A percentile compares a stretch with the other conserved stretches of the same genome.
phyloP scores from a whole-genome alignment of 495 filamentous ascomycete species.

The Neurospora tetraspora region DNA sequence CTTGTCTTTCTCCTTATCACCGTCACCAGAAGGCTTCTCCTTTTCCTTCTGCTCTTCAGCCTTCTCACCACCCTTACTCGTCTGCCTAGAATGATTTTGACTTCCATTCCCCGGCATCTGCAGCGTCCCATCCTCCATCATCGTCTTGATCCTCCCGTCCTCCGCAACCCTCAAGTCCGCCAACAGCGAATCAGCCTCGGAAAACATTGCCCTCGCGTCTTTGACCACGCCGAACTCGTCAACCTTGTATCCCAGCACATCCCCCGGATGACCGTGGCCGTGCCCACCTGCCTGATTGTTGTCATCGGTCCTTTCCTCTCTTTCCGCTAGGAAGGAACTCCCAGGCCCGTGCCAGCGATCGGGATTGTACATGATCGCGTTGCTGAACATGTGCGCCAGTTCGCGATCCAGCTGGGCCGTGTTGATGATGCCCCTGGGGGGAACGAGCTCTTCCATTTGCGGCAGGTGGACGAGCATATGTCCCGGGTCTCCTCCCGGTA shows the following conservation, averaged over 20 bases:
- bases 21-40: background rate
- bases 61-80: background rate
- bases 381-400: constrained; percentile 93
- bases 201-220: constrained; percentile 73
- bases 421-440: constrained; percentile 88
- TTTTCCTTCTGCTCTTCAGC: background rate
- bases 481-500: constrained; percentile 34
- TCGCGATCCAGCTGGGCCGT: constrained; percentile 90
- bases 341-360: constrained; percentile 60
- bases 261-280: constrained; percentile 26
- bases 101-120: constrained; percentile 8
- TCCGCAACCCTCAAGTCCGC: constrained; percentile 36
- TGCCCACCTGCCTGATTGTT: constrained; percentile 12
- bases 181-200: constrained; percentile 57
- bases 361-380: constrained; percentile 95
- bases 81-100: background rate
- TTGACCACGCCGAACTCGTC: constrained; percentile 76
- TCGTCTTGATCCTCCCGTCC: constrained; percentile 3
- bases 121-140: constrained; percentile 19
- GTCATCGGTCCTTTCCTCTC: constrained; percentile 14
- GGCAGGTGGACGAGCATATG: constrained; percentile 52
- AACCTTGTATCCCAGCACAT: constrained; percentile 40
- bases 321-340: constrained; percentile 38
- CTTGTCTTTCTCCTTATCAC: constrained; percentile 2
- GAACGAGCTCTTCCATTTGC: constrained; percentile 62